Conservation (phyloP, 2,329 filamentous ascomycete species). For the Talaromyces atroroseus region DNA sequence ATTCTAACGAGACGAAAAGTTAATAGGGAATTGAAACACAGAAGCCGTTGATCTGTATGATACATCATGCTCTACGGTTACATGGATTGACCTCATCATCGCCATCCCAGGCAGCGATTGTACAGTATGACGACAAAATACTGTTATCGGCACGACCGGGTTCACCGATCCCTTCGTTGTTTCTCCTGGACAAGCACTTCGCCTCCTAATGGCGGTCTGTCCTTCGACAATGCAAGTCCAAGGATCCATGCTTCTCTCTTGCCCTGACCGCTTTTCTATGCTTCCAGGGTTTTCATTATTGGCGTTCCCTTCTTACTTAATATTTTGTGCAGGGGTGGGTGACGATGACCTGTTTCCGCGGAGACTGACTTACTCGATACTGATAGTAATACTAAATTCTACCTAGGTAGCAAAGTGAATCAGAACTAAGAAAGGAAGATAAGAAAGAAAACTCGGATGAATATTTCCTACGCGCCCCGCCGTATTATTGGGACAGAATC, state of each 20-base stretch:
- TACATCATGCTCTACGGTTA: not conserved
- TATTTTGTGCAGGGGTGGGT: slow-evolving; percentile 3
- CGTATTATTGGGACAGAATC: not conserved
- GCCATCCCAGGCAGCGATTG: not conserved
- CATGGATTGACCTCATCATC: not conserved
- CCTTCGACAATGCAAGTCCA: not conserved
- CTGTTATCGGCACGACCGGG: not conserved
- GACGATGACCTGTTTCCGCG: not conserved
- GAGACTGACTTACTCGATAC: not conserved
- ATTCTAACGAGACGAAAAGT: not conserved
- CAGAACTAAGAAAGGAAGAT: not conserved
- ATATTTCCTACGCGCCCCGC: not conserved
- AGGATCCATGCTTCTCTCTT: not conserved
- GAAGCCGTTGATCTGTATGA: not conserved
- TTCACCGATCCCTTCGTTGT: not conserved
- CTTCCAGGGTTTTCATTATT: not conserved
- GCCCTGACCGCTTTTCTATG: slow-evolving; percentile 9
- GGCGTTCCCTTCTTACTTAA: not conserved
- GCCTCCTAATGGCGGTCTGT: slow-evolving; percentile 10
- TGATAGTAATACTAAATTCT: not conserved
- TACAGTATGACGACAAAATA: not conserved
- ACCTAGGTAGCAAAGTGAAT: no score
- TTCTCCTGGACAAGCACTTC: not conserved
- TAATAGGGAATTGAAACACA: not conserved
- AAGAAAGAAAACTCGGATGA: not conserved